Percentiles rank a stretch among this genome's conserved stretches.
Evolutionary conservation across 176 grass and related monocot species (phyloP).

Genomic region (Aechmea fasciata): DNA sequence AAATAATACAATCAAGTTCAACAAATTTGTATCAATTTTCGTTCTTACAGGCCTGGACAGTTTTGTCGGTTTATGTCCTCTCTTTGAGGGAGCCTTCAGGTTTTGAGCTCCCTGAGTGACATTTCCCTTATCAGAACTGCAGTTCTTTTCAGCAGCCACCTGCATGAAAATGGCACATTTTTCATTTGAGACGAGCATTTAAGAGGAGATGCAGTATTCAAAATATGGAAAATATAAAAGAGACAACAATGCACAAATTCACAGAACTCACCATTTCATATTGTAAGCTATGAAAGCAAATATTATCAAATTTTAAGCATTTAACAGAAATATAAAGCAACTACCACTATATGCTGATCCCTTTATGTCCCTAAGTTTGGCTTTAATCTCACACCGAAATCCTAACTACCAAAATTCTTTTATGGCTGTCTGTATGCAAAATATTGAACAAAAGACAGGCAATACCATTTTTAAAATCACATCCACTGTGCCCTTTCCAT

Average conservation of each 20-base stretch:
- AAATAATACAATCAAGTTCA: constrained; percentile 6
- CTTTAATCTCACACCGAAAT: no score
- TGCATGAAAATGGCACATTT: constrained; percentile 22
- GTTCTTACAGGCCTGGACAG: constrained; percentile 72
- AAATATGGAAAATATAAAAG: no score
- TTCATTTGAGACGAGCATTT: background rate
- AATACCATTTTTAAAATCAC: constrained; percentile 93
- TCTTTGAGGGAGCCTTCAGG: constrained; percentile 52
- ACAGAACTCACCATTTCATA: background rate
- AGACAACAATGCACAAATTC: no score
- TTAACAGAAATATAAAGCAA: no score
- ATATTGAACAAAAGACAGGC: background rate
- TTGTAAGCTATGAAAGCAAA: no score
- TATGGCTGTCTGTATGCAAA: background rate
- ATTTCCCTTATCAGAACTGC: constrained; percentile 39
- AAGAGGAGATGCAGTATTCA: background rate
- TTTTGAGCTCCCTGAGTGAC: constrained; percentile 29
- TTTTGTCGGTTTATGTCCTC: constrained; percentile 54
- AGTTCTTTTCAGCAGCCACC: constrained; percentile 74
- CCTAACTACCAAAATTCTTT: background rate
- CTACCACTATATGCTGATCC: no score
- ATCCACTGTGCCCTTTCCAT: constrained; percentile 84
- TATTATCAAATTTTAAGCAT: no score
- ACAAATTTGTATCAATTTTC: background rate
- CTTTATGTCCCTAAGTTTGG: no score